Conservation (phyloP, 2,329 filamentous ascomycete species). For the Colletotrichum echinochloae region DNA sequence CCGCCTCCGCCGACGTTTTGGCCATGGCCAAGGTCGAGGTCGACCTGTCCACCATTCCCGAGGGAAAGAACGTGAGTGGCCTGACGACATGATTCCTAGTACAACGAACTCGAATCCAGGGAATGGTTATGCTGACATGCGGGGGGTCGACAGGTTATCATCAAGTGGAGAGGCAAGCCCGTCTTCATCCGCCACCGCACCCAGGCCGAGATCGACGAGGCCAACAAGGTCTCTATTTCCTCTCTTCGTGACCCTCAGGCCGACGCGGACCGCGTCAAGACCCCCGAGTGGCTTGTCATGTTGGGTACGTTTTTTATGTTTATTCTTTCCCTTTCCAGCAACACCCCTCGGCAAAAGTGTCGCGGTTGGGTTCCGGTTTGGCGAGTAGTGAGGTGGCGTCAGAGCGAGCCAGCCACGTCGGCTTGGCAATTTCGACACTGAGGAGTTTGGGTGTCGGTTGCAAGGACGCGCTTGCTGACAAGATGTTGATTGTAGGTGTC, state of each 20-base stretch:
- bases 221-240: slow-evolving; percentile 87
- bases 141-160: slow-evolving; percentile 78
- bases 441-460: background rate
- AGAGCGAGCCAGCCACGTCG: background rate
- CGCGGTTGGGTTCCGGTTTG: background rate
- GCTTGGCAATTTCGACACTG: background rate
- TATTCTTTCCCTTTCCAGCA: background rate
- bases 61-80: slow-evolving; percentile 95
- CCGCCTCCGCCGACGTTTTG: slow-evolving; percentile 96
- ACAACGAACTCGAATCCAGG: no score
- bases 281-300: slow-evolving; percentile 99
- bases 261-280: slow-evolving; percentile 94
- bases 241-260: slow-evolving; percentile 89
- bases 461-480: slow-evolving; percentile 42
- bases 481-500: slow-evolving; percentile 71
- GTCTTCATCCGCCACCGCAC: slow-evolving; percentile 99
- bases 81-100: background rate
- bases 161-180: slow-evolving; percentile 99
- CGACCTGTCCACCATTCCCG: slow-evolving; percentile 89
- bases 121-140: slow-evolving; percentile 11
- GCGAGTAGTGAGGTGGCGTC: background rate
- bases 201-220: slow-evolving; percentile 90
- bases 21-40: slow-evolving; percentile 99
- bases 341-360: background rate
- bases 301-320: slow-evolving; percentile 75